phyloP scores from a whole-genome alignment of 768 basidiomycete species.

The Trametes meyenii region DNA sequence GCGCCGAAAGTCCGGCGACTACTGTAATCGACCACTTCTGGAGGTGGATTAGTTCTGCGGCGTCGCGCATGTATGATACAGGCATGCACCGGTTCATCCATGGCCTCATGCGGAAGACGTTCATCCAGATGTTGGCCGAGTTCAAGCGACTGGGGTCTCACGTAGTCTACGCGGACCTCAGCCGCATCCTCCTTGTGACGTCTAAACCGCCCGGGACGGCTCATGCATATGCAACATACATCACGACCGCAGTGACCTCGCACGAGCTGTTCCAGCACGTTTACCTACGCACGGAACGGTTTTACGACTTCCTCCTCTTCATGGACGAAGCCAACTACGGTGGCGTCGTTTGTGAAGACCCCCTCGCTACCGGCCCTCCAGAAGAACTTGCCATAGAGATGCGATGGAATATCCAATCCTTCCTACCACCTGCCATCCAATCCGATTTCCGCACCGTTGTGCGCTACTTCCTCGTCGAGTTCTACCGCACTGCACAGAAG shows the following conservation, averaged over 20 bases:
- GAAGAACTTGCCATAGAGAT: constrained; percentile 75
- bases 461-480: constrained; percentile 82
- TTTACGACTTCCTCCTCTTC: constrained; percentile 93
- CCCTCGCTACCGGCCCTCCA: constrained; percentile 66
- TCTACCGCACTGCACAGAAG: constrained; percentile 75
- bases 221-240: constrained; percentile 93
- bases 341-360: constrained; percentile 84
- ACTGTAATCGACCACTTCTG: constrained; percentile 92
- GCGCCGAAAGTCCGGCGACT: constrained; percentile 65
- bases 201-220: constrained; percentile 96
- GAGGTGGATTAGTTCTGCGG: constrained; percentile 91
- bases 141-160: constrained; percentile 94
- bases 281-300: constrained; percentile 81
- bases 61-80: constrained; percentile 88
- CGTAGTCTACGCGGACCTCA: constrained; percentile 93
- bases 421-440: constrained; percentile 85
- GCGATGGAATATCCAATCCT: constrained; percentile 90
- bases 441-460: constrained; percentile 71
- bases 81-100: constrained; percentile 92
- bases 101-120: constrained; percentile 96
- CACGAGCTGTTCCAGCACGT: constrained; percentile 96
- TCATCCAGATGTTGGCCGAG: constrained; percentile 95
- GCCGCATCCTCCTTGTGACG: constrained; percentile 86
- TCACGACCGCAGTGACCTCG: constrained; percentile 89
- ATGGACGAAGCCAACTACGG: constrained; percentile 96